Percentiles rank a stretch among this genome's conserved stretches.
Conservation (phyloP, 2,329 filamentous ascomycete species). For the Neopestalotiopsis clavispora region DNA sequence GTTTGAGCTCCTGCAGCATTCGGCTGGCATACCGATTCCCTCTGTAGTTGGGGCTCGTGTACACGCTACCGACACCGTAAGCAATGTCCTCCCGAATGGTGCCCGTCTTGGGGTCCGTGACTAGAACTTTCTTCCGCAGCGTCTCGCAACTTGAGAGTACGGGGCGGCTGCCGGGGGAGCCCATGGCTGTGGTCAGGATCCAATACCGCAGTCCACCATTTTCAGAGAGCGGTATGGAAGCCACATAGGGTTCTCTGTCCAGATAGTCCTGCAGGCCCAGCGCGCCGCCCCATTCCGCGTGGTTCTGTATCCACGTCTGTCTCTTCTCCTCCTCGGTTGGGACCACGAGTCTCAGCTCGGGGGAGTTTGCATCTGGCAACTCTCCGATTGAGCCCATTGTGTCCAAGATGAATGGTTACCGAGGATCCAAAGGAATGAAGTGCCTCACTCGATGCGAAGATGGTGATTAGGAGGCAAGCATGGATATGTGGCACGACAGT, state of each 20-base stretch:
- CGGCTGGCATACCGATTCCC: conserved; percentile 77
- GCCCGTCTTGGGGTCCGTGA: conserved; percentile 41
- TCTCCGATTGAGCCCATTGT: conserved; percentile 39
- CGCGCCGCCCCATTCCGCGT: conserved; percentile 62
- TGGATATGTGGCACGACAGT: neutral
- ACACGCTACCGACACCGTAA: conserved; percentile 84
- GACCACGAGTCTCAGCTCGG: conserved; percentile 53
- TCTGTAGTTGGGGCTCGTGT: conserved; percentile 69
- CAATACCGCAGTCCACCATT: conserved; percentile 66
- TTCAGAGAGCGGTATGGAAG: conserved; percentile 60
- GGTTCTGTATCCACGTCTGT: conserved; percentile 60
- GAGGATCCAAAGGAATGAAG: neutral
- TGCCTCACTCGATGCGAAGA: neutral
- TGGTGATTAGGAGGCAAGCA: neutral
- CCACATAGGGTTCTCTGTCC: conserved; percentile 61
- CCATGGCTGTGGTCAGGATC: conserved; percentile 60
- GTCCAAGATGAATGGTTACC: neutral
- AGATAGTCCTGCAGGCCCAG: conserved; percentile 62
- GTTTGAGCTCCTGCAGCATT: conserved; percentile 72
- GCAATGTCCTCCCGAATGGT: conserved; percentile 60
- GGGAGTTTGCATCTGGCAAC: conserved; percentile 40
- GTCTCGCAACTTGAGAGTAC: conserved; percentile 70
- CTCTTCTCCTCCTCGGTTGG: conserved; percentile 61
- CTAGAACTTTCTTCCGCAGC: conserved; percentile 62
- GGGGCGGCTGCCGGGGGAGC: conserved; percentile 42